phyloP scores from a whole-genome alignment of 1,284 basidiomycete genomes.

The Leccinum proximum region DNA sequence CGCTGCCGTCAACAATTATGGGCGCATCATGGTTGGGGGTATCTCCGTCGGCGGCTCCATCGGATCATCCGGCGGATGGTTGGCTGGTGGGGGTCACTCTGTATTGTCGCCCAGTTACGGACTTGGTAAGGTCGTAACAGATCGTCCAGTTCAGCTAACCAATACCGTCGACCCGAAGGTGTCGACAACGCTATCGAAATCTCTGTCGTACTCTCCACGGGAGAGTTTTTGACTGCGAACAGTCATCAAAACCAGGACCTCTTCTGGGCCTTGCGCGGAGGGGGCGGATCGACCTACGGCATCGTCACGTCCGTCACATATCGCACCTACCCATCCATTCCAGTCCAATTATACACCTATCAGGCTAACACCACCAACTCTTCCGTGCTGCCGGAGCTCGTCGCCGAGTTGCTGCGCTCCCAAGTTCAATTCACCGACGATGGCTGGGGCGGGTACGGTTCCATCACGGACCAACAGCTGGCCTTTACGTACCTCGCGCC shows the following conservation, averaged over 20 bases:
- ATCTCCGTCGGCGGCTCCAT: conserved; percentile 31
- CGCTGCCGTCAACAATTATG: conserved; percentile 32
- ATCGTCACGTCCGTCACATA: conserved; percentile 22
- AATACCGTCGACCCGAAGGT: conserved; percentile 23
- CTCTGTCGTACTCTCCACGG: conserved; percentile 15
- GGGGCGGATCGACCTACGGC: conserved; percentile 38
- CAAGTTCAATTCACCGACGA: conserved; percentile 30
- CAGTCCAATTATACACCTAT: conserved; percentile 26
- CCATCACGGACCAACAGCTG: conserved; percentile 9
- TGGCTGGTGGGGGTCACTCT: conserved; percentile 43
- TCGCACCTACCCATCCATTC: conserved; percentile 30
- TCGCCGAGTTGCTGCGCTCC: conserved; percentile 30
- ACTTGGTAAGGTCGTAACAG: conserved; percentile 32
- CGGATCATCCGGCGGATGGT: conserved; percentile 39
- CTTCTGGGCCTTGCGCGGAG: conserved; percentile 51
- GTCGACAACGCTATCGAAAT: conserved; percentile 39
- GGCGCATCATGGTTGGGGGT: conserved; percentile 36
- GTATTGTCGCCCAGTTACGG: conserved; percentile 38
- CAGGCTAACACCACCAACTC: conserved; percentile 25
- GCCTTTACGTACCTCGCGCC: conserved; percentile 29
- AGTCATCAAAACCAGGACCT: conserved; percentile 14
- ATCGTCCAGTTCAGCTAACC: neutral
- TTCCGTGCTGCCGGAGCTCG: conserved; percentile 13
- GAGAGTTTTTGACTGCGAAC: conserved; percentile 16
- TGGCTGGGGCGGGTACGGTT: conserved; percentile 21